These are phyloP conservation scores for Medicago arabica DNA, from an alignment of 306 rosid genomes.

Conservation along the genomic window DNA sequence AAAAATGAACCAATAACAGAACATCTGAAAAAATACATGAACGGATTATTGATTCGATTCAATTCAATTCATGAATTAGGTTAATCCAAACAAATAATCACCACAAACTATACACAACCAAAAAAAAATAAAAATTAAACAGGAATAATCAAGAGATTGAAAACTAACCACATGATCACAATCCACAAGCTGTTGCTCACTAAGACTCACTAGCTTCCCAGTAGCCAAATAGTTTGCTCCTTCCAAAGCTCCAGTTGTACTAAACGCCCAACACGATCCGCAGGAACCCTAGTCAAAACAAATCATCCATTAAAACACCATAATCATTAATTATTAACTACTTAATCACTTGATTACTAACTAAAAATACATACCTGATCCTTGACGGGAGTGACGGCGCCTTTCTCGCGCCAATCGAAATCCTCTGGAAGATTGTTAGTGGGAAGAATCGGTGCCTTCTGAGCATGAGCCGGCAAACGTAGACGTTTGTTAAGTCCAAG, in stretches of 20 bases:
- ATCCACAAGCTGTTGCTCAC: constrained; percentile 98
- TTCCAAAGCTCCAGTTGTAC: constrained; percentile 89
- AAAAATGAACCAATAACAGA: neutral
- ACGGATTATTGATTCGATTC: neutral
- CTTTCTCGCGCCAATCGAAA: constrained; percentile 95
- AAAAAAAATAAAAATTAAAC: neutral
- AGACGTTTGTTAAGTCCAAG: constrained; percentile 81
- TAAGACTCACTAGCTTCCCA: constrained; percentile 75
- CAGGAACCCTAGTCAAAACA: constrained; percentile 67
- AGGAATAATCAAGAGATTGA: neutral
- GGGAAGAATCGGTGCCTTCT: constrained; percentile 84
- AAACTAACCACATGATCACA: constrained; percentile 97
- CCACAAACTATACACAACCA: neutral
- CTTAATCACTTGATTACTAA: neutral
- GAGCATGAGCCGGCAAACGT: constrained; percentile 69
- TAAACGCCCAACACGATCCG: constrained; percentile 98
- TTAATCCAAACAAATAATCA: neutral
- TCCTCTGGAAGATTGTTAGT: constrained; percentile 72
- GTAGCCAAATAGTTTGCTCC: constrained; percentile 81
- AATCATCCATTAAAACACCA: neutral
- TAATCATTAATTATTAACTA: neutral
- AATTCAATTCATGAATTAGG: neutral
- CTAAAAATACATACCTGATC: constrained; percentile 59
- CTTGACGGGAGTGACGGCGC: constrained; percentile 83
- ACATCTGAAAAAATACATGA: neutral